Conservation (phyloP, 2,329 filamentous ascomycete genomes). For the Alternaria novae-zelandiae region DNA sequence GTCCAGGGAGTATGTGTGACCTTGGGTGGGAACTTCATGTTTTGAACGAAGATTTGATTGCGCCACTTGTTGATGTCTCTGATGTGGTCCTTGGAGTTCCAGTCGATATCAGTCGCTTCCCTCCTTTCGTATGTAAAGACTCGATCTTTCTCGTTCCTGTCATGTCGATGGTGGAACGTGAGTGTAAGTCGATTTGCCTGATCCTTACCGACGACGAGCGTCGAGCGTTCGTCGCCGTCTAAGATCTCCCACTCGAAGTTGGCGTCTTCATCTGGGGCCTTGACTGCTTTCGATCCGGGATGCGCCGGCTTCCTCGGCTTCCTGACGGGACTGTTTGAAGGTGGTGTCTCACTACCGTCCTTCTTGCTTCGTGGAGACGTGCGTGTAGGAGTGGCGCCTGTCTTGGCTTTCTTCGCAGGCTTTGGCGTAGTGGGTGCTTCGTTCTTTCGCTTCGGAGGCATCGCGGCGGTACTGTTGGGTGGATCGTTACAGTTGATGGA, state of each 20-base stretch:
- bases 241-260: not conserved
- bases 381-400: not conserved
- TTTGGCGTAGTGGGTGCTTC: not conserved
- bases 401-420: not conserved
- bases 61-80: not conserved
- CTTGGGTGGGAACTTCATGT: not conserved
- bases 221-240: not conserved
- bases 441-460: not conserved
- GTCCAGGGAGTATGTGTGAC: not conserved
- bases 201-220: not conserved
- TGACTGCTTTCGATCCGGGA: not conserved
- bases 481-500: not conserved
- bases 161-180: not conserved
- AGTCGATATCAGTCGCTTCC: fast-evolving
- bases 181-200: not conserved
- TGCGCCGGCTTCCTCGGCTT: not conserved
- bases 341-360: not conserved
- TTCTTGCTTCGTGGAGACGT: not conserved
- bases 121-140: not conserved
- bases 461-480: not conserved
- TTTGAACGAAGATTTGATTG: not conserved
- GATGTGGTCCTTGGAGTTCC: not conserved
- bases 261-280: not conserved
- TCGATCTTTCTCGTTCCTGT: not conserved
- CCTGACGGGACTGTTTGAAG: not conserved